Percentiles rank a stretch among this genome's conserved stretches.
These are phyloP conservation scores for Canariomyces notabilis DNA, from an alignment of 2,329 filamentous ascomycete species.

Conservation along the genomic window DNA sequence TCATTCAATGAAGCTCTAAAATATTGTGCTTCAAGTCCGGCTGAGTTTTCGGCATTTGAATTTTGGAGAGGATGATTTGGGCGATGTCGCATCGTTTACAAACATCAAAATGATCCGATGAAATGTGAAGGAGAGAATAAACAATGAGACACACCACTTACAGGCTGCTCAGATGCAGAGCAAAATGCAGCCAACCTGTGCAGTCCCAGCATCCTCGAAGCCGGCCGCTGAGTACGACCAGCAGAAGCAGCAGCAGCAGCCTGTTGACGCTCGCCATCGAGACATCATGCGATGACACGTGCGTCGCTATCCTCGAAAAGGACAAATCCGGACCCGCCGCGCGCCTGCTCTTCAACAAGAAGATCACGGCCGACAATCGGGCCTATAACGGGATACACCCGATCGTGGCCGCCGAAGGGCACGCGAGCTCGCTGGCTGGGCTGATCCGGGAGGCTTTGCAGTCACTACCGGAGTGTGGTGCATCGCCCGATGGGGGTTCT, in stretches of 20 bases:
- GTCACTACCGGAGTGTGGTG: too few relatives aligned
- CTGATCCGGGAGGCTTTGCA: conserved; percentile 62
- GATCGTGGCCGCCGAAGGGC: conserved; percentile 66
- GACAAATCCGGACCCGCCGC: conserved; percentile 49
- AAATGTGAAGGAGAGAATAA: not conserved
- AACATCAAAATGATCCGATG: not conserved
- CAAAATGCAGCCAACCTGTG: not conserved
- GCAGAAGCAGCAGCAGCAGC: not conserved
- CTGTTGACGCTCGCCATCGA: conserved; percentile 54
- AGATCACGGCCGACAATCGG: conserved; percentile 74
- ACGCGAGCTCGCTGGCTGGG: conserved; percentile 63
- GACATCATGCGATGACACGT: conserved; percentile 88
- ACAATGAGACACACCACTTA: not conserved
- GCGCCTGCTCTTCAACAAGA: conserved; percentile 70
- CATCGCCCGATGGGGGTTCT: conserved; percentile 15
- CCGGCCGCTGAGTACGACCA: not conserved
- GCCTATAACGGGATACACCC: conserved; percentile 76
- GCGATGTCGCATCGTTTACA: not conserved
- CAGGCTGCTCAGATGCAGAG: not conserved
- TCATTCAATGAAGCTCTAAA: too few relatives aligned
- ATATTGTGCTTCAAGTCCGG: too few relatives aligned
- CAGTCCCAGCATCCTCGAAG: not conserved
- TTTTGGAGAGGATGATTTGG: too few relatives aligned
- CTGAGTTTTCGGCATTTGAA: too few relatives aligned
- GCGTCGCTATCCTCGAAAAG: conserved; percentile 74